Percentiles rank a stretch among this genome's conserved stretches.
Evolutionary conservation across 305 asterid genomes (phyloP).

Genomic region (Rubia tinctorum): DNA sequence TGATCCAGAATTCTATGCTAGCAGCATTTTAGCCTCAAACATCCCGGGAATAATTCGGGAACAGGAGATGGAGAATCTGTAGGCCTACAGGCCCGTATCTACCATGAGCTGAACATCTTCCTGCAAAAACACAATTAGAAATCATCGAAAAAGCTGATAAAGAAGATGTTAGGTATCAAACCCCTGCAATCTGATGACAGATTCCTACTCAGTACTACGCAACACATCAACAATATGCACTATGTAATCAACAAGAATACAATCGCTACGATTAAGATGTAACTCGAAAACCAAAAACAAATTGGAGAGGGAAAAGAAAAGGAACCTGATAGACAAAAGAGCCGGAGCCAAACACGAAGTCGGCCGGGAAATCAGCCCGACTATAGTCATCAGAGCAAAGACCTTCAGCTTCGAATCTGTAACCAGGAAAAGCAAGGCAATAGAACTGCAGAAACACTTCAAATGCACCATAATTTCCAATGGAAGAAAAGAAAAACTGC

Average conservation of each 20-base stretch:
- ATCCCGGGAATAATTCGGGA: slow-evolving; percentile 49
- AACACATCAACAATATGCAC: slow-evolving; percentile 24
- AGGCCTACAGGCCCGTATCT: slow-evolving; percentile 32
- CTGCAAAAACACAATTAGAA: slow-evolving; percentile 13
- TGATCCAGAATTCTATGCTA: background rate
- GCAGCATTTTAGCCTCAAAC: slow-evolving; percentile 1
- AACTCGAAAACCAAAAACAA: background rate
- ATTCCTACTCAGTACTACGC: slow-evolving; percentile 24
- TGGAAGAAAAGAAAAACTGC: background rate
- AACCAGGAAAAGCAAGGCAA: background rate
- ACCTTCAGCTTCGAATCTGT: background rate
- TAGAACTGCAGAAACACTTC: background rate
- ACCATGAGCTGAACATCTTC: slow-evolving; percentile 32
- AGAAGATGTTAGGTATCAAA: background rate
- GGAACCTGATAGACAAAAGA: slow-evolving; percentile 42
- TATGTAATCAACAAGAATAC: background rate
- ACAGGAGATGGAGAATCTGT: slow-evolving; percentile 36
- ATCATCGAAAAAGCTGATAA: background rate
- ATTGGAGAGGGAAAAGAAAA: background rate
- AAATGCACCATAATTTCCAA: background rate
- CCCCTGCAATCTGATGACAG: slow-evolving; percentile 18
- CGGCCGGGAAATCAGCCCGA: slow-evolving; percentile 40
- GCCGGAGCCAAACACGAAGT: slow-evolving; percentile 46
- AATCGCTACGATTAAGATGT: background rate
- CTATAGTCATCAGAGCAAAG: slow-evolving; percentile 20